Base-by-base conservation (phyloP, 2,329 filamentous ascomycete genomes). In the Hypoxylon sp. region DNA sequence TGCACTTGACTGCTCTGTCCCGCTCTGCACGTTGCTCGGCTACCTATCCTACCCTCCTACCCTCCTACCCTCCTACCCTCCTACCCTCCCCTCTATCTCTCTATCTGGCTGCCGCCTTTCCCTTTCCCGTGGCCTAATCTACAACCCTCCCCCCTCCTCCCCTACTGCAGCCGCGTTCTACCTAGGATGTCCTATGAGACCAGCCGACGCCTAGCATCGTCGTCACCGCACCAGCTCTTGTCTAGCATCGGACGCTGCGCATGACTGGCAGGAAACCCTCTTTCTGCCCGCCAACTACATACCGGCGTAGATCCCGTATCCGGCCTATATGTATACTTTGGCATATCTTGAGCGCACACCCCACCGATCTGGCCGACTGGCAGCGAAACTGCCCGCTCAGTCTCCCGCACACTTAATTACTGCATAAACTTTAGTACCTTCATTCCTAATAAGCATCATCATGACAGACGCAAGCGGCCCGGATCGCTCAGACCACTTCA, bases 391-490 rank as follows among this genome's bases (percentile, higher is more conserved):
- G 23, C 23, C 58, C 42, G 33, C 45, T 49, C 20, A 13, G 24
- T 55, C 38, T 33, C 33, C 47, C 49, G 53, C 56, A 60, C 41
- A 48, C 50, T 35, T 52, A 31, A 27, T 33, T 46, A 31, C 29
- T 42, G 37, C 59, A 23, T 51, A 53, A 54, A 33, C 52, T n/a
- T 60, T 58, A 58, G 38, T 48, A 33, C 18, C 29, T 47, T 42
- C 27, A 64, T 51, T 46, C 63, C 69, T 71, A 71, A 72, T 63
- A 51, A n/a, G 33, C 48, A 60, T 55, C 60, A 65, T 50, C 62
- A 73, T 73, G 71, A 60, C 67, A 70, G 68, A 64, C 55, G 37
- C 50, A 51, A 64, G 55, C 48, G 63, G 41, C 40, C 43, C 41
- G 49, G 58, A 58, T 55, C 65, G 59, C 48, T 50, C 55, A 21